Evolutionary conservation across 139 green algal species (phyloP).

Genomic region (Astrephomene gubernaculifera): DNA sequence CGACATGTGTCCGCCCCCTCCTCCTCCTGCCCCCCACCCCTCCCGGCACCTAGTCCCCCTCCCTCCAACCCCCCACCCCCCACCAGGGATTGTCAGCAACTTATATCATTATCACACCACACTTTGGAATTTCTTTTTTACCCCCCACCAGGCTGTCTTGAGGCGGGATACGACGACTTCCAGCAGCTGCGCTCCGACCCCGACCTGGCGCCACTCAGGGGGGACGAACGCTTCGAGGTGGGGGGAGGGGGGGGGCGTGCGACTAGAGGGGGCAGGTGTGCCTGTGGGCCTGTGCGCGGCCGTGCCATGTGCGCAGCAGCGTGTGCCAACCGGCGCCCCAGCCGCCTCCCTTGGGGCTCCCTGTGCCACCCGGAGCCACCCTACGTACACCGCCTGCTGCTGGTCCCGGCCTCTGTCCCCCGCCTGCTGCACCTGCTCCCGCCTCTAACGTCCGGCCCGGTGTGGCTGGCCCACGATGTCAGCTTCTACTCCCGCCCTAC

Average conservation of each 20-base stretch:
- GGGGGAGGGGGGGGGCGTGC: background rate
- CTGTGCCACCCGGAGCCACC: too few species aligned
- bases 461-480: too few species aligned
- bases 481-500: too few species aligned
- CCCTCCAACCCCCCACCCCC: background rate
- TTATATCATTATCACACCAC: background rate
- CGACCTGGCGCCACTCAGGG: slow-evolving; percentile 74
- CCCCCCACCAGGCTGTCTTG: slow-evolving; percentile 65
- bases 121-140: background rate
- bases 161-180: slow-evolving; percentile 78
- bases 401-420: too few species aligned
- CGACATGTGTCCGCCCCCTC: background rate
- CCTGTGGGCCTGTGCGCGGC: too few species aligned
- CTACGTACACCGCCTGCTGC: too few species aligned
- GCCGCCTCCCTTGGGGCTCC: too few species aligned
- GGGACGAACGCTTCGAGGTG: slow-evolving; percentile 79
- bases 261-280: background rate
- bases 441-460: too few species aligned
- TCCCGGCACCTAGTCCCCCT: background rate
- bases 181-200: slow-evolving; percentile 76
- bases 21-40: background rate
- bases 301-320: too few species aligned
- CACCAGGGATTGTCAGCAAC: too few species aligned
- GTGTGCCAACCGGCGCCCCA: too few species aligned
- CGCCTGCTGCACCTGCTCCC: too few species aligned